Evolutionary conservation across 2,329 filamentous ascomycete genomes (phyloP).

Genomic region (Colletotrichum graminicola): DNA sequence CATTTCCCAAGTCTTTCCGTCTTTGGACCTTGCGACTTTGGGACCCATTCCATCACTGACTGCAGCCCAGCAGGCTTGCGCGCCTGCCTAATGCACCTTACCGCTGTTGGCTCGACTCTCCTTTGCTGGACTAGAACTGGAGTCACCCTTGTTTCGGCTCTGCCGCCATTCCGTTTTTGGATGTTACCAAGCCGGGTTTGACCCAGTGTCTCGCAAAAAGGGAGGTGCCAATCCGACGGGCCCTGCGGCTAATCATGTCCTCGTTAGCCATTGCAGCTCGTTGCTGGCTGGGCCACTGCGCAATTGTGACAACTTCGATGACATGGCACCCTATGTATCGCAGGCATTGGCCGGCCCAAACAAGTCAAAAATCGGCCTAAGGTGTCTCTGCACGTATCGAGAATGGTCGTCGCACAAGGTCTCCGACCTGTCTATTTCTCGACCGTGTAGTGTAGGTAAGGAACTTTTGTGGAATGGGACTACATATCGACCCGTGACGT

Average conservation of each 20-base stretch:
- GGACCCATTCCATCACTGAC: neutral
- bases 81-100: conserved; percentile 32
- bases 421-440: neutral
- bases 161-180: conserved; percentile 35
- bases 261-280: conserved; percentile 2
- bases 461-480: neutral
- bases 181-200: conserved; percentile 17
- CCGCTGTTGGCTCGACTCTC: conserved; percentile 19
- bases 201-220: conserved; percentile 5
- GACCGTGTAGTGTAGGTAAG: neutral
- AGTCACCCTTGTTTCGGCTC: conserved; percentile 34
- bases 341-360: conserved; percentile 30
- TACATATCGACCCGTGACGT: neutral
- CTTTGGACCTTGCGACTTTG: neutral
- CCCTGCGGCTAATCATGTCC: conserved; percentile 26
- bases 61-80: conserved; percentile 19
- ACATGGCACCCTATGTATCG: conserved; percentile 33
- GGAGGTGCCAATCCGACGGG: conserved; percentile 32
- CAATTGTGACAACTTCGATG: conserved; percentile 28
- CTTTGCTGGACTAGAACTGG: conserved; percentile 10
- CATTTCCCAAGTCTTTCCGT: conserved; percentile 20
- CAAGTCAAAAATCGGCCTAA: conserved; percentile 2
- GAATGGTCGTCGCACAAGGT: neutral
- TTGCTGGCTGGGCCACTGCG: neutral
- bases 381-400: neutral